Percentiles rank a stretch among this genome's conserved stretches.
phyloP scores from a whole-genome alignment of 352 stramenopile species.

The Globisporangium irregulare region DNA sequence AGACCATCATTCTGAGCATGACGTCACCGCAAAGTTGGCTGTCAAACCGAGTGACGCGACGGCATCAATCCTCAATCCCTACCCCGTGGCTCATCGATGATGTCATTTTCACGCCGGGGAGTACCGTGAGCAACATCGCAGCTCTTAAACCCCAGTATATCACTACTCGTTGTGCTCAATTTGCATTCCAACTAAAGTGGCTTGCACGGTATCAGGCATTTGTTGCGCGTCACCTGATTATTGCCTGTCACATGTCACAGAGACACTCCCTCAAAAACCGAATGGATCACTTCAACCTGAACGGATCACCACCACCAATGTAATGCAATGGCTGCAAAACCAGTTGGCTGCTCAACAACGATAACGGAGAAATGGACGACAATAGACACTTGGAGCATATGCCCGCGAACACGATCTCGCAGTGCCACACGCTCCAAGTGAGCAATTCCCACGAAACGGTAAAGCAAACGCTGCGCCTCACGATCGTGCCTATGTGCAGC shows the following conservation, averaged over 20 bases:
- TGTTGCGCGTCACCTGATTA: conserved; percentile 8
- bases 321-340: background rate
- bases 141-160: background rate
- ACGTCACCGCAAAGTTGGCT: conserved; percentile 1
- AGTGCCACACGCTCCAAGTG: background rate
- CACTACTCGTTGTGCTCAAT: background rate
- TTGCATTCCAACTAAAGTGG: background rate
- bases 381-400: background rate
- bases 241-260: conserved; percentile 3
- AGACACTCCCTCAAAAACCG: background rate
- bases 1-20: conserved; percentile 12
- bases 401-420: background rate
- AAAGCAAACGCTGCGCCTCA: background rate
- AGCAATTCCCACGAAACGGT: background rate
- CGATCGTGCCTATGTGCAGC: conserved; percentile 23
- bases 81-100: conserved; percentile 1
- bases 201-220: background rate
- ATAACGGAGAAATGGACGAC: background rate
- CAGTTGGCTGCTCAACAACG: background rate
- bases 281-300: background rate
- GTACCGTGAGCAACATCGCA: background rate
- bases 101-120: background rate
- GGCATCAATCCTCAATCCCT: conserved; percentile 7
- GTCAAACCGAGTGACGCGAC: conserved; percentile 8
- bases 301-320: background rate